Conservation (phyloP, 2,329 filamentous ascomycete genomes). For the Gremmenia infestans region DNA sequence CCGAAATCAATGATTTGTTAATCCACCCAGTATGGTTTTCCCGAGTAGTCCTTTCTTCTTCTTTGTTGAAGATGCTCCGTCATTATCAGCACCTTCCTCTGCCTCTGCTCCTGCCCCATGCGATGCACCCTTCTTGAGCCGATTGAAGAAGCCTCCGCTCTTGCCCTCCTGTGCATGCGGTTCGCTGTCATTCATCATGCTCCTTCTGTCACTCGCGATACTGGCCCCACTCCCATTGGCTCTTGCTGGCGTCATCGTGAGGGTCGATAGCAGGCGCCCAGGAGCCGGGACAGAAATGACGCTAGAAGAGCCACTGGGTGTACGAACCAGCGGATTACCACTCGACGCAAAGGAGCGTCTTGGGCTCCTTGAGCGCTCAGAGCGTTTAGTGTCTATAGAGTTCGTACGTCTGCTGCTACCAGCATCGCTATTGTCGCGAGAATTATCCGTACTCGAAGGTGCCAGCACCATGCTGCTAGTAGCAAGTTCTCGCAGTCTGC, state of each 20-base stretch:
- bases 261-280: slow-evolving; percentile 13
- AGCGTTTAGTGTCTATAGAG: slow-evolving; percentile 19
- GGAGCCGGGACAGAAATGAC: slow-evolving; percentile 16
- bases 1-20: slow-evolving; percentile 11
- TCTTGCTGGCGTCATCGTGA: slow-evolving; percentile 27
- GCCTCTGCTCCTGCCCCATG: neutral
- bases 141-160: slow-evolving; percentile 17
- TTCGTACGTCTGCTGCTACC: slow-evolving; percentile 25
- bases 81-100: slow-evolving; percentile 16
- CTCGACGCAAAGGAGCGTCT: slow-evolving; percentile 28
- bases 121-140: slow-evolving; percentile 20
- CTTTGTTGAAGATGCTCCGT: slow-evolving; percentile 19
- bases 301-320: slow-evolving; percentile 27
- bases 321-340: slow-evolving; percentile 18
- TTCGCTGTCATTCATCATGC: slow-evolving; percentile 9
- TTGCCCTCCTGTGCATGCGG: slow-evolving; percentile 4
- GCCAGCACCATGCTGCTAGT: slow-evolving; percentile 46
- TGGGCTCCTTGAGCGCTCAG: slow-evolving; percentile 27
- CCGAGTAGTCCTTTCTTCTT: slow-evolving; percentile 29
- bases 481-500: slow-evolving; percentile 76
- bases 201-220: slow-evolving; percentile 6
- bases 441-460: slow-evolving; percentile 26
- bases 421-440: slow-evolving; percentile 29
- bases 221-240: slow-evolving; percentile 10
- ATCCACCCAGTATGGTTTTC: slow-evolving; percentile 28